These are phyloP conservation scores for Chalciporus piperatus DNA, from an alignment of 768 basidiomycete genomes.

Conservation along the genomic window DNA sequence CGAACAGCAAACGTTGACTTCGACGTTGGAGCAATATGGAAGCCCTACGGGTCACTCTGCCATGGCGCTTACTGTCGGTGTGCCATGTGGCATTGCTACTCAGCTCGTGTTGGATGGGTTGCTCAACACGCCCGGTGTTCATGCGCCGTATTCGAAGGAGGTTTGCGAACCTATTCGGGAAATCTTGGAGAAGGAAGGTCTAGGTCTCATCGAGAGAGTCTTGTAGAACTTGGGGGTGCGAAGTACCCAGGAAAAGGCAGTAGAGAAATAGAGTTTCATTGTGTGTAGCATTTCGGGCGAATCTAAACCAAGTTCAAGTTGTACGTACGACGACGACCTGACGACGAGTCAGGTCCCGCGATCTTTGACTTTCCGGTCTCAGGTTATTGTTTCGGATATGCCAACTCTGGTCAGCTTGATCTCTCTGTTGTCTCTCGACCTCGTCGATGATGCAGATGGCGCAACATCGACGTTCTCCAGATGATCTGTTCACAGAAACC, in stretches of 20 bases:
- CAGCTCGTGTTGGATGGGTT: conserved; percentile 90
- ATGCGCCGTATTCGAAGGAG: conserved; percentile 83
- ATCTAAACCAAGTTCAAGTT: background rate
- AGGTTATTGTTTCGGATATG: background rate
- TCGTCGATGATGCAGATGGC: conserved; percentile 16
- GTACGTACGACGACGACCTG: no score
- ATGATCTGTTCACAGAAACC: conserved; percentile 65
- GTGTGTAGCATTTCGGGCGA: background rate
- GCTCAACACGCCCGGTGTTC: conserved; percentile 73
- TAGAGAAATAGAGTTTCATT: background rate
- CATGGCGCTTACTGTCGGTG: conserved; percentile 89
- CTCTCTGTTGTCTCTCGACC: background rate
- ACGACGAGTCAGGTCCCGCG: no score
- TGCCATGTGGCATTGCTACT: conserved; percentile 92
- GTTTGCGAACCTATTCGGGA: conserved; percentile 74
- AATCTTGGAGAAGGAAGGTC: conserved; percentile 67
- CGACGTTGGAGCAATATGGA: conserved; percentile 89
- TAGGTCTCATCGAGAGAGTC: conserved; percentile 69
- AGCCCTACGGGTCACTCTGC: conserved; percentile 76
- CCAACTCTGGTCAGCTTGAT: background rate
- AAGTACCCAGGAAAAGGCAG: background rate
- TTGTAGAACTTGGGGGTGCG: conserved; percentile 39
- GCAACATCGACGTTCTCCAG: conserved; percentile 37
- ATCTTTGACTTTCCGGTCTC: no score
- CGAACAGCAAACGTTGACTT: conserved; percentile 76